Evolutionary conservation across 108 stramenopile genomes (phyloP), one percentile per base, ranked within the genome.

Genomic region (Fragilaria radians): DNA sequence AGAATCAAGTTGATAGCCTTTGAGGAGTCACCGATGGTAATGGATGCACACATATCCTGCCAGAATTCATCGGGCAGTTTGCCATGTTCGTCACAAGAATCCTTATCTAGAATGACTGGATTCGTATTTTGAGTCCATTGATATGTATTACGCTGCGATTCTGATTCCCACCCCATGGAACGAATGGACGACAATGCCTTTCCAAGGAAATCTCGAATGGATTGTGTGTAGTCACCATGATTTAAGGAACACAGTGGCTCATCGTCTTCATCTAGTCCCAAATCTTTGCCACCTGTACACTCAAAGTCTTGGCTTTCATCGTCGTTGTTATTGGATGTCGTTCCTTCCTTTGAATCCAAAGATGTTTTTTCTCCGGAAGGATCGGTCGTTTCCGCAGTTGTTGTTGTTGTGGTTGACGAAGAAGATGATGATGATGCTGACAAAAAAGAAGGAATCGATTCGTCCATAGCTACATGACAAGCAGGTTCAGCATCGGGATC

Each of bases 41-140:
- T 78, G 29, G 67, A 65, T n/a, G 78, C 74, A 59, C 93, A 94
- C 71, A 91, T 83, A 59, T 94, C 93, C 59, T 90, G 65, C 93
- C 93, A 94, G 58, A 94, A 94, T 11, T 70, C 76, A 33, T 87
- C 85, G 0, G 89, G 89, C 7, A 91, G 26, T 42, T 42, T 7
- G 26, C 59, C 64, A 14, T 72, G 46, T n/a, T 67, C 66, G 25
- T 65, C 63, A 53, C 80, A 78, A n/a, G n/a, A n/a, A 31, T 77
- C 66, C 4, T 69, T 75, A 17, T 81, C 83, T 45, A 62, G 23
- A 4, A 85, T 65, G 29, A 84, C 73, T 28, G 79, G 80, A 69
- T 85, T 81, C 0, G 85, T 83, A 18, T 67, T 69, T 57, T 81
- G 56, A 14, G 73, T 65, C 91, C 91, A 93, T n/a, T 48, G 59